phyloP scores from a whole-genome alignment of 2,329 filamentous ascomycete species.

The Pseudogymnoascus sp. region DNA sequence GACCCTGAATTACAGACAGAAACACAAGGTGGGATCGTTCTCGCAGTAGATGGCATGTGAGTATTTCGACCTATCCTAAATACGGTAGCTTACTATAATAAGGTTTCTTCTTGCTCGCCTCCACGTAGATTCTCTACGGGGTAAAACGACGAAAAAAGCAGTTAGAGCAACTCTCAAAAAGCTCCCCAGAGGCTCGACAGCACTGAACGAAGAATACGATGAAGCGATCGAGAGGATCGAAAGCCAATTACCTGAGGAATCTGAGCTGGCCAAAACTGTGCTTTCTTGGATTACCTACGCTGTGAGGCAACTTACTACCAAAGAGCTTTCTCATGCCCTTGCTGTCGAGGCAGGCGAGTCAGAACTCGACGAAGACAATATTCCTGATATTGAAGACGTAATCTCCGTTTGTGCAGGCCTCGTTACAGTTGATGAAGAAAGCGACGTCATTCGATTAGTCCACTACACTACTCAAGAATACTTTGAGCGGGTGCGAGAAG shows the following conservation, averaged over 20 bases:
- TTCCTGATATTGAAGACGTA: slow-evolving; percentile 14
- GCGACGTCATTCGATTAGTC: slow-evolving; percentile 17
- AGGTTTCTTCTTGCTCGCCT: not conserved
- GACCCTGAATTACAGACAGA: not conserved
- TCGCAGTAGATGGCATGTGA: not conserved
- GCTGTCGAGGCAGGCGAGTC: not conserved
- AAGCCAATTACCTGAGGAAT: not conserved
- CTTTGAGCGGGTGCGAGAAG: slow-evolving; percentile 8
- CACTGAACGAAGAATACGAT: not conserved
- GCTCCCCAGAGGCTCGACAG: not conserved
- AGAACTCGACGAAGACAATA: not conserved
- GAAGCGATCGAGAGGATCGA: not conserved
- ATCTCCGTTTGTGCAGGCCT: slow-evolving; percentile 22
- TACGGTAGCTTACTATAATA: not conserved
- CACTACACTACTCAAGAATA: slow-evolving; percentile 27
- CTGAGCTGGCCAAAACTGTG: not conserved
- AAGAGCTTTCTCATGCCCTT: not conserved
- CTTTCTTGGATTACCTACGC: not conserved
- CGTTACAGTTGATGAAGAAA: slow-evolving; percentile 12
- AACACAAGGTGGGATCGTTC: not conserved
- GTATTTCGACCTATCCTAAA: not conserved
- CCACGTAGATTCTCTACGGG: not conserved
- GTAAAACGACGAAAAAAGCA: not conserved
- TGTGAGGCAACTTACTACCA: not conserved
- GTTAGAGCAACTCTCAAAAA: not conserved